phyloP scores from a whole-genome alignment of 495 filamentous ascomycete species.

The Xylaria sp. region DNA sequence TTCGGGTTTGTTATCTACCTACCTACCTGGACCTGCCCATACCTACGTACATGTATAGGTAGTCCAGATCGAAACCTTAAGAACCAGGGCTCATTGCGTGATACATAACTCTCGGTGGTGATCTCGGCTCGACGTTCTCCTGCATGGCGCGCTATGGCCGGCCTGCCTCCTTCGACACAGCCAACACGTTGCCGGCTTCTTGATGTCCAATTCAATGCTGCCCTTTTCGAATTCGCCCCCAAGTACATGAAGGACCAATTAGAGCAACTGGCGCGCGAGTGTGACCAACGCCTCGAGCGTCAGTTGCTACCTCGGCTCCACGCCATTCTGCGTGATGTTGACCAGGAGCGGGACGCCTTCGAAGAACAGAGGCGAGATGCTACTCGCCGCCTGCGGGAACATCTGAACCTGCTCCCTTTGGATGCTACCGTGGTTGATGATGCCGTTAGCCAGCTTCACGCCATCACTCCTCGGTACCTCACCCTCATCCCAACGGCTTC shows the following conservation, averaged over 20 bases:
- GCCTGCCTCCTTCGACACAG: constrained; percentile 31
- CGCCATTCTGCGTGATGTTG: constrained; percentile 35
- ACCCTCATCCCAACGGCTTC: constrained; percentile 37
- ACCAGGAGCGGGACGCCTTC: constrained; percentile 37
- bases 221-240: constrained; percentile 37
- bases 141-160: constrained; percentile 34
- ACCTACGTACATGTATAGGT: no score
- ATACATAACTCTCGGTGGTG: neutral
- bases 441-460: constrained; percentile 32
- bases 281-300: constrained; percentile 38
- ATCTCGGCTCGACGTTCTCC: neutral
- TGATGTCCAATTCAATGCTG: constrained; percentile 32
- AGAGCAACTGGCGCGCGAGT: constrained; percentile 35
- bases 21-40: no score
- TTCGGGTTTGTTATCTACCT: neutral
- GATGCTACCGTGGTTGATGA: constrained; percentile 34
- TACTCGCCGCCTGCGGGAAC: constrained; percentile 32
- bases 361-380: constrained; percentile 37
- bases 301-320: constrained; percentile 36
- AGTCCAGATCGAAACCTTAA: neutral
- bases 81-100: neutral
- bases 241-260: constrained; percentile 39
- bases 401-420: constrained; percentile 33
- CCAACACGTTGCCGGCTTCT: constrained; percentile 30
- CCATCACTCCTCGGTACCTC: constrained; percentile 34